A percentile compares a stretch with the other conserved stretches of the same genome.
Conservation (phyloP, 2,329 filamentous ascomycete genomes). For the Teratosphaeria nubilosa region DNA sequence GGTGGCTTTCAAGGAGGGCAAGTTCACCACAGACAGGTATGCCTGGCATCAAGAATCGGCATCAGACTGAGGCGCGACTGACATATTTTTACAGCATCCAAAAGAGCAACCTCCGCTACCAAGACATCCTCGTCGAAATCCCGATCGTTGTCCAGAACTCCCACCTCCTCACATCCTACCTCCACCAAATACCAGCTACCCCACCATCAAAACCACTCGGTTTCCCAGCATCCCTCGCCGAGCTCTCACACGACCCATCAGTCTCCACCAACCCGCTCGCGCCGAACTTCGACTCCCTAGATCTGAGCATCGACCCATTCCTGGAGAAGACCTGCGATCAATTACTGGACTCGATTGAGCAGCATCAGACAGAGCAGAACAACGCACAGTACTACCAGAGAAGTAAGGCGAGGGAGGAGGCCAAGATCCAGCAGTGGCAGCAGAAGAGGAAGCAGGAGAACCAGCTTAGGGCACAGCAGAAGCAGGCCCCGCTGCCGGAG, state of each 20-base stretch:
- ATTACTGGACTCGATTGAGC: conserved; percentile 91
- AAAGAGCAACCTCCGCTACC: conserved; percentile 87
- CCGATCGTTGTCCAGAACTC: conserved; percentile 92
- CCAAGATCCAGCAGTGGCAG: conserved; percentile 96
- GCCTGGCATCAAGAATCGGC: conserved; percentile 18
- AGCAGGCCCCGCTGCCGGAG: conserved; percentile 81
- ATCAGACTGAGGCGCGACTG: background rate
- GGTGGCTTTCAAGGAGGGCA: conserved; percentile 86
- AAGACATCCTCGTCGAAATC: conserved; percentile 85
- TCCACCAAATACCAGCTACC: conserved; percentile 78
- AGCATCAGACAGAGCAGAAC: conserved; percentile 96
- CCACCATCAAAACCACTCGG: conserved; percentile 51
- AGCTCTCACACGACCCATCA: conserved; percentile 57
- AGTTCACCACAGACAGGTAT: conserved; percentile 93
- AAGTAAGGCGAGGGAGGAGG: conserved; percentile 83
- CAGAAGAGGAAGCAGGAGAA: conserved; percentile 96
- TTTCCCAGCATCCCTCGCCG: conserved; percentile 68
- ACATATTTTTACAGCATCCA: conserved; percentile 57
- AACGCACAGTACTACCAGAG: conserved; percentile 98
- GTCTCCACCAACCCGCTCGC: conserved; percentile 57
- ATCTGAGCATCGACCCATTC: conserved; percentile 92
- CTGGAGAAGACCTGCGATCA: conserved; percentile 97
- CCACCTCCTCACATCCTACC: conserved; percentile 86
- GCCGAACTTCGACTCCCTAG: conserved; percentile 81
- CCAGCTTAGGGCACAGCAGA: conserved; percentile 68